Base-by-base conservation (phyloP, 228 moss, liverwort and hornwort species). In the Sphagnum magellanicum region DNA sequence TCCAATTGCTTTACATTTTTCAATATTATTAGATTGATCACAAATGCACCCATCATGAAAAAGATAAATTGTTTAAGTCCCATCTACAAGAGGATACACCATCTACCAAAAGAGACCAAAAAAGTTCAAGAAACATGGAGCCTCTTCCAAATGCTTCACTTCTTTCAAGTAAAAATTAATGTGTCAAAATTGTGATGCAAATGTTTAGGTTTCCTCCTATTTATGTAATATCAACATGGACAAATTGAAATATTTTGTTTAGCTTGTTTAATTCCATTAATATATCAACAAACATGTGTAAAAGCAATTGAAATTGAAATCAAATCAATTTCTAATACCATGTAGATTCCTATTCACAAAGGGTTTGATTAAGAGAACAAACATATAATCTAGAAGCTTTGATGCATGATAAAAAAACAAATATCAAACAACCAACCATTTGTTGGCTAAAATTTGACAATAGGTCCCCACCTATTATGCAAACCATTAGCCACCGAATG, bases 131-230 rank as follows among this genome's bases (percentile, higher is more conserved):
- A 14, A 58, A 9, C 57, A 58, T 9, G 57, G 14, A 2, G 14
- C 57, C 57, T 14, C 1, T 58, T 14, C 2, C 2, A 58, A 58
- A 58, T 9, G 57, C 57, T 58, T 58, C 10, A 58, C 57, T 14
- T 58, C 2, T 58, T 14, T 9, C 1, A 14, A 9, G 3, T 9
- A 9, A 58, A 58, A 58, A 58, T 9, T 2, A 14, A 58, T 14
- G 57, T 58, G 57, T 58, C 57, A 58, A 58, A 58, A 58, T 58
- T 9, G 57, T 58, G 57, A 58, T 58, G 57, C 57, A 58, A 58
- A 58, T 58, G 57, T 58, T 58, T 14, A 58, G 9, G 57, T 58
- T 58, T 58, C 57, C 57, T 58, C 57, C 57, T 9, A 58, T 58
- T 2, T 58, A 14, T 9, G 57, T 58, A 58, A 58, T 58, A 3